These are phyloP conservation scores for Coniella lustricola DNA, from an alignment of 2,329 filamentous ascomycete genomes.

Conservation along the genomic window DNA sequence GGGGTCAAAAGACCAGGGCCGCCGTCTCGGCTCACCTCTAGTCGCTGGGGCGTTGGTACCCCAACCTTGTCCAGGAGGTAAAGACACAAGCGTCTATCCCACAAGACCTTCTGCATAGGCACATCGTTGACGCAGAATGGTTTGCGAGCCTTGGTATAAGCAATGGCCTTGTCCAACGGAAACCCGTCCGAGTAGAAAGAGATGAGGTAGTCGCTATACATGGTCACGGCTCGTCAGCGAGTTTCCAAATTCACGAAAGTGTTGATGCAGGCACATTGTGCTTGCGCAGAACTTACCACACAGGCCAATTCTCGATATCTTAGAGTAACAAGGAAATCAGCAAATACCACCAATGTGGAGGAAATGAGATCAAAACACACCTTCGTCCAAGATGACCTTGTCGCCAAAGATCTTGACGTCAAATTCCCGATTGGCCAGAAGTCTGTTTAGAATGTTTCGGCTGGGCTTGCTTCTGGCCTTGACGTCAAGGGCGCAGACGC, in stretches of 20 bases:
- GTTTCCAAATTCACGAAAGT: not conserved
- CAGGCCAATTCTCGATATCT: conserved; percentile 92
- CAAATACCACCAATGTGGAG: not conserved
- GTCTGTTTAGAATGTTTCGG: conserved; percentile 86
- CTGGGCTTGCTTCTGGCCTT: conserved; percentile 97
- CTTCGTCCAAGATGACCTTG: conserved; percentile 95
- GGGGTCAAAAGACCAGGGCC: conserved; percentile 72
- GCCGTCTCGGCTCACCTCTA: conserved; percentile 91
- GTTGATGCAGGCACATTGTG: not conserved
- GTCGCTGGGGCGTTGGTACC: conserved; percentile 78
- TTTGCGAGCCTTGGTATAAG: conserved; percentile 86
- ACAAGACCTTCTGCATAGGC: conserved; percentile 93
- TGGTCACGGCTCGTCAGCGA: conserved; percentile 19
- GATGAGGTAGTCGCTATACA: conserved; percentile 79
- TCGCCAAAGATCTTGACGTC: conserved; percentile 97
- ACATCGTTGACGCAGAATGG: conserved; percentile 97
- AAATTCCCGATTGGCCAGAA: conserved; percentile 87
- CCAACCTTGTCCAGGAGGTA: conserved; percentile 81
- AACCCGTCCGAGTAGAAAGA: conserved; percentile 99
- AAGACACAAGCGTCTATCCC: conserved; percentile 88
- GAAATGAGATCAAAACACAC: conserved; percentile 28
- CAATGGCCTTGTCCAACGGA: conserved; percentile 91
- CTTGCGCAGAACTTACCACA: conserved; percentile 52
- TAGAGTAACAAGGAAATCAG: conserved; percentile 16
- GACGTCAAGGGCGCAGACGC: conserved; percentile 89